Evolutionary conservation across 441 rosid species (phyloP), one percentile per base, ranked within the genome.

Genomic region (Arabidopsis hybrid): DNA sequence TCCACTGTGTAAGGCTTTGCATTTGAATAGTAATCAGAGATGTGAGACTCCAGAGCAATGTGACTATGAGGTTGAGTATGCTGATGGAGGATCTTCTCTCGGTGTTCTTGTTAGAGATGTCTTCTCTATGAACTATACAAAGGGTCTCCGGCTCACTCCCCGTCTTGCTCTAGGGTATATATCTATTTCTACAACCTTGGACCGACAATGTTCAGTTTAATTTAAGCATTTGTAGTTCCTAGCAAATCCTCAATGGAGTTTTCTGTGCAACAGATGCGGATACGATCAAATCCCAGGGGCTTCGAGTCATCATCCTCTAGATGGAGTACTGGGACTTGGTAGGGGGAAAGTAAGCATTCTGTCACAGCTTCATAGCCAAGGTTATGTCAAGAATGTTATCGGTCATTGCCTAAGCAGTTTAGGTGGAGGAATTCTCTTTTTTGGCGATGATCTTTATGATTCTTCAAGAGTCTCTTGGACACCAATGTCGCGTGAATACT

Each of bases 301-400:
- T 14, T 85, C 89, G 2, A 47, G 74, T 60, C n/a, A 91, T 82
- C 95, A 91, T 82, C 95, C 91, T 34, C 58, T 95, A 8, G 99
- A 95, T 59, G 99, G 98, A 72, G 90, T 93, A 46, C 86, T 95
- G 14, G 98, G 99, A 21, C 96, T 95, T 43, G 97, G 98, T 31
- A 90, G 83, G 74, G 99, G 98, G 26, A 85, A 83, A 74, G 69
- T 95, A 39, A 86, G 97, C 87, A 78, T 93, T 51, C 45, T 88
- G 4, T 88, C 96, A 13, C 99, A 93, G 85, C 98, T 95, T 67
- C 82, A 84, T 59, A 74, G 81, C 53, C 90, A 87, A 72, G 91
- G 93, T 57, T 69, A 87, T 57, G 89, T 88, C 58, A 74, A 81
- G 50, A 95, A 95, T 64, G 88, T 90, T 7, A 69, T 95, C 12